A percentile compares a stretch with the other conserved stretches of the same genome.
Conservation (phyloP, 345 rosid species). For the Eucalyptus curtisii region DNA sequence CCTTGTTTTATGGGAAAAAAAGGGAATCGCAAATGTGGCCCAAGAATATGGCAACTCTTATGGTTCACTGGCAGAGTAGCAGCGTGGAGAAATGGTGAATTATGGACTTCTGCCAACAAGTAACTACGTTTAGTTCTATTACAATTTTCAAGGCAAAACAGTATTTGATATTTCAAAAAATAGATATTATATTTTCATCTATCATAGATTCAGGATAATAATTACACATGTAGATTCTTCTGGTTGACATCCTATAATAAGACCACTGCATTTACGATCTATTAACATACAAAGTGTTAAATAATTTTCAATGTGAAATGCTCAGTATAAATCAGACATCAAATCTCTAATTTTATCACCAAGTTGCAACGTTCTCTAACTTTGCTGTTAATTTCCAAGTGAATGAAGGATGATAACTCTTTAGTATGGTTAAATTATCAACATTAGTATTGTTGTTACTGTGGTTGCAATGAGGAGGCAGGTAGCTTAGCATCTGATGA, state of each 20-base stretch:
- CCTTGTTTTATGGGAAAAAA: not conserved
- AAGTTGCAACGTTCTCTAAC: not conserved
- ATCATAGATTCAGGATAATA: not conserved
- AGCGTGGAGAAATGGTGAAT: not conserved
- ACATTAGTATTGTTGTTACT: not conserved
- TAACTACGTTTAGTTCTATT: not conserved
- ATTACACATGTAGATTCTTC: not conserved
- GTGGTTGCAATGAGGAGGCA: not conserved
- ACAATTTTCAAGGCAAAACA: not conserved
- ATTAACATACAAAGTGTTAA: not conserved
- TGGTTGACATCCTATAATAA: not conserved
- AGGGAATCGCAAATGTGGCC: not conserved
- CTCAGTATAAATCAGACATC: not conserved
- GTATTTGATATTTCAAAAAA: not conserved
- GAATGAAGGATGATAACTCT: not conserved
- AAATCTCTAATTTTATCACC: not conserved
- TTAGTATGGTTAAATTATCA: not conserved
- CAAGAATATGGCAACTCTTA: not conserved
- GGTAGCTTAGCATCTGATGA: not conserved
- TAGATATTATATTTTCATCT: not conserved
- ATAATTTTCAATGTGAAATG: not conserved
- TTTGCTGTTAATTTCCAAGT: not conserved
- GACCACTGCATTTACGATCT: not conserved
- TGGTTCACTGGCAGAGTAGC: not conserved
- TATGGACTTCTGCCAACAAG: not conserved